Conservation (phyloP, 2,329 filamentous ascomycete genomes). For the Cladorrhinum sp. region DNA sequence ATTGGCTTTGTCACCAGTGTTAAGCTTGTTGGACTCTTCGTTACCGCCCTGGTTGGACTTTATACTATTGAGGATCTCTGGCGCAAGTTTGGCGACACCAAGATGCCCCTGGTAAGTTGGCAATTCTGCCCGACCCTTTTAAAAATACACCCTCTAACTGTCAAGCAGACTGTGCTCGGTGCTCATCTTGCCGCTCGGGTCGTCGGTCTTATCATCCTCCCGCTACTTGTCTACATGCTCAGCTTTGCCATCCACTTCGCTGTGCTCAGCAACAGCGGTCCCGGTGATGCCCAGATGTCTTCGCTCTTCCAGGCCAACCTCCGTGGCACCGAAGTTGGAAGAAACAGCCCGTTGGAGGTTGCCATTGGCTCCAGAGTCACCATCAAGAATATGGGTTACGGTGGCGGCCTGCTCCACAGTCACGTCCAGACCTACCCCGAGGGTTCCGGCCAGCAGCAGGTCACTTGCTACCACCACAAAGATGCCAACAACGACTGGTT, state of each 20-base stretch:
- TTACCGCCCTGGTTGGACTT: slow-evolving; percentile 87
- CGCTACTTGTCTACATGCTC: slow-evolving; percentile 88
- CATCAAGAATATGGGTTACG: slow-evolving; percentile 99
- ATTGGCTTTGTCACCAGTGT: slow-evolving; percentile 98
- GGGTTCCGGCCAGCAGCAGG: slow-evolving; percentile 89
- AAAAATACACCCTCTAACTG: slow-evolving; percentile 6
- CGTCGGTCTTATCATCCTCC: slow-evolving; percentile 82
- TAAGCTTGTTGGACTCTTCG: slow-evolving; percentile 96
- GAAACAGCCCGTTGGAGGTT: slow-evolving; percentile 89
- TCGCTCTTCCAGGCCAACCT: slow-evolving; percentile 98
- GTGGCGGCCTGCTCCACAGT: slow-evolving; percentile 91
- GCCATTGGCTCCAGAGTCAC: slow-evolving; percentile 86
- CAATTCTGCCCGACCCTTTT: background rate
- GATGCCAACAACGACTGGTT: slow-evolving; percentile 99
- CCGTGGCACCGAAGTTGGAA: slow-evolving; percentile 87
- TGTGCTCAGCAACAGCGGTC: slow-evolving; percentile 88
- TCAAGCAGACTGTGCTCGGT: slow-evolving; percentile 49
- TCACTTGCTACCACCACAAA: slow-evolving; percentile 99
- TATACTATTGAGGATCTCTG: slow-evolving; percentile 97
- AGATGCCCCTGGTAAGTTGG: slow-evolving; percentile 73
- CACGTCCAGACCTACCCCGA: slow-evolving; percentile 96
- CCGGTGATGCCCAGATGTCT: slow-evolving; percentile 99
- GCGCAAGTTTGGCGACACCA: slow-evolving; percentile 94
- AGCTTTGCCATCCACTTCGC: slow-evolving; percentile 94
- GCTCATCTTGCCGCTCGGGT: slow-evolving; percentile 79